Conservation (phyloP, 495 filamentous ascomycete species). For the Podospora anserina region DNA sequence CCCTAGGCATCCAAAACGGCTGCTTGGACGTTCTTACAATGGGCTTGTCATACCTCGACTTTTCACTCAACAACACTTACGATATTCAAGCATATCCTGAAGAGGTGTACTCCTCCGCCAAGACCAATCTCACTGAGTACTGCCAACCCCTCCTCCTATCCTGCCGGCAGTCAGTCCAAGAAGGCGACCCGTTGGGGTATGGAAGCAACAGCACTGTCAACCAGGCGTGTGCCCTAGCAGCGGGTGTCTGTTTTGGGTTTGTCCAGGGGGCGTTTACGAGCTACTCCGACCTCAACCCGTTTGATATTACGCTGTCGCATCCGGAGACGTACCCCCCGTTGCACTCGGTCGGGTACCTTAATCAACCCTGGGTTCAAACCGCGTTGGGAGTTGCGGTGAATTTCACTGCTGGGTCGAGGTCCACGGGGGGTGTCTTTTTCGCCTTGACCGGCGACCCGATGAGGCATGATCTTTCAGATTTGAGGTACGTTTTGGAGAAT, state of each 20-base stretch:
- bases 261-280: neutral
- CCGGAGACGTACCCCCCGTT: neutral
- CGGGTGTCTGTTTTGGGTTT: constrained; percentile 1
- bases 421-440: constrained; percentile 43
- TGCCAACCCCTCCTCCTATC: constrained; percentile 41
- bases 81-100: constrained; percentile 50
- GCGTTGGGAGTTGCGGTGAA: constrained; percentile 57
- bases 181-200: constrained; percentile 3
- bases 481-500: constrained; percentile 51
- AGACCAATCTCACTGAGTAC: constrained; percentile 45
- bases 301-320: neutral
- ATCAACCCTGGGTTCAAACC: constrained; percentile 41
- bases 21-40: constrained; percentile 69
- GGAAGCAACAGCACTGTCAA: constrained; percentile 10
- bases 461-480: constrained; percentile 47
- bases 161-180: constrained; percentile 45
- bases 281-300: constrained; percentile 1
- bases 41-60: constrained; percentile 60
- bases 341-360: neutral
- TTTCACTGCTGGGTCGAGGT: constrained; percentile 41
- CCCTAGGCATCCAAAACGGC: constrained; percentile 63
- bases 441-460: constrained; percentile 15
- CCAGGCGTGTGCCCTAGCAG: neutral
- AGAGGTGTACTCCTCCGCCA: constrained; percentile 46
- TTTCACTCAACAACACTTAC: constrained; percentile 75